Base-by-base conservation (phyloP, 1,284 basidiomycete genomes). In the Marasmius fiardii region DNA sequence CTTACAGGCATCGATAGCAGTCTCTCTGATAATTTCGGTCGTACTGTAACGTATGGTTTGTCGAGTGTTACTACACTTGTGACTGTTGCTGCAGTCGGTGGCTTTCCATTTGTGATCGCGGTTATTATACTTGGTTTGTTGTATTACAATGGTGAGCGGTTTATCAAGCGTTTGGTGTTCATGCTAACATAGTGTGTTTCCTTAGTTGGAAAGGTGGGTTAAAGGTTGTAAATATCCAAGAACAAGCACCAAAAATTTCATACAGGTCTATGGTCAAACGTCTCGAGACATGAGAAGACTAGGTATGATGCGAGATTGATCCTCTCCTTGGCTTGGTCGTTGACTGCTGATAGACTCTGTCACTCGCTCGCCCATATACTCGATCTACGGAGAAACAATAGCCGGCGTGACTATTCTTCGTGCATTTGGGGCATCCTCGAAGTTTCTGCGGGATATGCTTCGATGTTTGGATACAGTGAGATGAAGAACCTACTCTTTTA, bases 301-400 rank as follows among this genome's bases (percentile, higher is more conserved):
- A 56, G 89, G 89, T 88, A 68, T 50, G 78, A 16, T 28, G n/a
- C 61, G 24, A 11, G 47, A n/a, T 14, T 4, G 2, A 49, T 53
- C 34, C 33, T 31, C 39, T 44, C 23, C 31, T 16, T 26, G 28
- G 31, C 14, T 43, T 14, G 35, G 44, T 41, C 33, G 11, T 20
- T 18, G 10, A 24, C 35, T 58, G 28, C 7, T 18, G 44, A 3
- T 50, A 88, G 92, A 95, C 66, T 93, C 92, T 12, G 87, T 94
- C 45, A 93, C 93, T 7, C 85, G 93, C 35, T 95, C 92, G 0
- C 95, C 95, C 0, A 73, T 98, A 14, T 97, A 96, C 70, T 93
- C 92, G 0, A 89, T 95, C 47, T 97, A 94, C 62, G 91, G 90
- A 2, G 93, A 96, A 70, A 93, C 92, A 0, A 93, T 95, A 54